Percentiles rank a stretch among this genome's conserved stretches.
These are phyloP conservation scores for Cladosporium colombiae DNA, from an alignment of 2,329 filamentous ascomycete species.

Conservation along the genomic window DNA sequence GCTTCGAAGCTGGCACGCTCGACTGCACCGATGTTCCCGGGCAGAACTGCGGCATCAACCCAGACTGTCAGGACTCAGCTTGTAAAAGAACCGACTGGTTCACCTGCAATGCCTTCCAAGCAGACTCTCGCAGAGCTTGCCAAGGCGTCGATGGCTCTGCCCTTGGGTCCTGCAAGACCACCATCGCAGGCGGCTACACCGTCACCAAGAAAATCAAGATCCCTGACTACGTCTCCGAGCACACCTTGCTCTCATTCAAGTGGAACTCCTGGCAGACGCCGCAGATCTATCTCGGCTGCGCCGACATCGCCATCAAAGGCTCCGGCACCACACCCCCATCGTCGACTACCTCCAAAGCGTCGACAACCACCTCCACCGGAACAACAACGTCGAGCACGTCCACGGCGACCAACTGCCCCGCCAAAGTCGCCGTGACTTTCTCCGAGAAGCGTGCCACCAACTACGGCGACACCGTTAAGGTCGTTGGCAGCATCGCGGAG, in stretches of 20 bases:
- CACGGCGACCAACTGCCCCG: background rate
- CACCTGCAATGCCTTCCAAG: constrained; percentile 1
- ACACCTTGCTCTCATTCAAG: background rate
- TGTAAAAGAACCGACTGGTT: constrained; percentile 3
- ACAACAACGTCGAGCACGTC: background rate
- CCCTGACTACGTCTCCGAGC: constrained; percentile 2
- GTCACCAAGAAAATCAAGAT: constrained; percentile 8
- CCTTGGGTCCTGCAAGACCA: constrained; percentile 1
- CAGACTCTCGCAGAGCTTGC: background rate
- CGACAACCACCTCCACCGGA: background rate
- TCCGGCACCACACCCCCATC: background rate
- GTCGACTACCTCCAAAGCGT: background rate
- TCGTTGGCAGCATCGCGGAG: background rate
- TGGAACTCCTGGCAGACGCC: constrained; percentile 2
- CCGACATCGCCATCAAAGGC: constrained; percentile 4
- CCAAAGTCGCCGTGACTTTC: constrained; percentile 3
- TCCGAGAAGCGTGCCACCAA: background rate
- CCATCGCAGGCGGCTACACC: constrained; percentile 1
- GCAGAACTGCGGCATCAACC: background rate
- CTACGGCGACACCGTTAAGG: background rate
- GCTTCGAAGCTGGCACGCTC: background rate
- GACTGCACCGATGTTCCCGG: constrained; percentile 1
- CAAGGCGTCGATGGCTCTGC: background rate
- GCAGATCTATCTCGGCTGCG: background rate
- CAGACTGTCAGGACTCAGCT: background rate